Base-by-base conservation (phyloP, 495 filamentous ascomycete species). In the Hyphodiscus hymeniophilus region DNA sequence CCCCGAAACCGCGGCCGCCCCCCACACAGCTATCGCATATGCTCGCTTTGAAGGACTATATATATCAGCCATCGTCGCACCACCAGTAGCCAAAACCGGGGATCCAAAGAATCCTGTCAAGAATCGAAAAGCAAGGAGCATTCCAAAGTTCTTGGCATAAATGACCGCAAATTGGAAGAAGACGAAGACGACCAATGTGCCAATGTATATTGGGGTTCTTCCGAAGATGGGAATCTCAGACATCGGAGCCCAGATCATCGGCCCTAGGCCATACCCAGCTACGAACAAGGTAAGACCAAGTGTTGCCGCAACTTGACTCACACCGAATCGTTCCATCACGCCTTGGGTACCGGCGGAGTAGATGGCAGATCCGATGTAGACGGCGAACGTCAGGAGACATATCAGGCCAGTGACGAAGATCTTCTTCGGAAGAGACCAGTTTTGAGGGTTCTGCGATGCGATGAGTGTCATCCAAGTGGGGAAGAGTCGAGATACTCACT, bases 81-180 rank as follows among this genome's bases (percentile, higher is more conserved):
- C 76, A 10, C 81, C 73, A 31, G 82, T 74, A 3, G 79, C 76
- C 11, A 87, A 56, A 7, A 81, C 76, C 0, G 82, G 76, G 47
- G 73, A 76, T n/a, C 82, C 84, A 52, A 85, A 82, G 21, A 79
- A 55, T 12, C 82, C 82, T 7, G 72, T 63, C 11, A 87, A 61
- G 58, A 85, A 78, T 2, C 80, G 74, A 55, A 73, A 73, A 45
- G 82, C 53, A 38, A 86, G 60, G 52, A 86, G 72, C 0, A 79
- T 83, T 17, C 73, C 67, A 1, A 79, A 50, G 51, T 84, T 81
- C 47, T 71, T 65, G 1, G 75, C 80, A 8, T 80, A 70, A 2
- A 75, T 77, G 12, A 77, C 72, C 7, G 76, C 76, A 38, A 84
- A 74, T 47, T 78, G 70, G 56, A 84, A 79, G 47, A 80, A 72